Evolutionary conservation across 768 basidiomycete species (phyloP), one percentile per base, ranked within the genome.

Genomic region (Psilocybe cyanescens): DNA sequence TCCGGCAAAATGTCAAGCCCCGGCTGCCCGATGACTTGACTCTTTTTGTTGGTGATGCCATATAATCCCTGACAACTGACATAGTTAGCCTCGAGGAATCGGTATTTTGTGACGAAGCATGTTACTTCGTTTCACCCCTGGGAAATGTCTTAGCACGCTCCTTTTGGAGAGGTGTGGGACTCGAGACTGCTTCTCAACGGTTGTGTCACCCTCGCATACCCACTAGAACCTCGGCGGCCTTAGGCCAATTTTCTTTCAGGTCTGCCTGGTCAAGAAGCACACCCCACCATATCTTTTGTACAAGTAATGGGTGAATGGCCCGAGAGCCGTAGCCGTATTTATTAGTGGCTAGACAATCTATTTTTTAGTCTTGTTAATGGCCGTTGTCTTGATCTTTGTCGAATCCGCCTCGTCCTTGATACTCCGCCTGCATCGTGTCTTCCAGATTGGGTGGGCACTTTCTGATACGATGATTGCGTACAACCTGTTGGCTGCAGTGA

Each of bases 381-480:
- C n/a, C 5, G 57, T 14, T 3, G 64, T 52, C 3, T 14, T 58
- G 2, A 55, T 54, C 28, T 51, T 61, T 0, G 33, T 45, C 1
- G 53, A 46, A 30, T 66, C 48, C 6, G 58, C 58, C 6, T 64
- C 66, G 8, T 59, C 41, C 3, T n/a, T 33, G 29, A 74, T 74
- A 17, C 61, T 63, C 63, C 70, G 65, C 17, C 71, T 62, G 33
- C 70, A 72, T 24, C 74, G 41, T 8, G 70, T n/a, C n/a, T 61
- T 64, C 75, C 74, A 76, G 12, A 74, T 75, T 0, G 71, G 66
- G 59, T 74, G 62, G 0, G 71, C 64, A 0, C 71, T 65, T 57
- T 76, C 74, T 7, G 72, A 68, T 11, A 75, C 60, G 0, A 74
- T 7, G 4, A 75, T 75, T 3, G 59, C 47, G 24, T 60, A 64